Evolutionary conservation across 305 asterid species (phyloP), one percentile per base, ranked within the genome.

Genomic region (Fraxinus albicans): DNA sequence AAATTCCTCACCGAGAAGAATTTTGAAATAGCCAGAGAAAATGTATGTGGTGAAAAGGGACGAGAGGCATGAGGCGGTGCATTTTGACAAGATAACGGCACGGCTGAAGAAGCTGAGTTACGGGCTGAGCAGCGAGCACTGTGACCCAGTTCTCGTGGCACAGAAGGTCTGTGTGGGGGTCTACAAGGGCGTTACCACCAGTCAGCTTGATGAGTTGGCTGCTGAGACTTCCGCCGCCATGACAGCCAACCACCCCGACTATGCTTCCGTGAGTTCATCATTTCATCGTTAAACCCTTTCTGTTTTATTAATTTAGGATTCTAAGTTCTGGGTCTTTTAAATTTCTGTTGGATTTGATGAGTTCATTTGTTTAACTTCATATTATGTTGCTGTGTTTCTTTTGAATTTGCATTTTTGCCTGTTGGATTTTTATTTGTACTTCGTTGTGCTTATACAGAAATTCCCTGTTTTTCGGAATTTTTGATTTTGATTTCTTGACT

Each of bases 1-100:
- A 84, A 92, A 89, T 84, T 91, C 86, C 92, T 78, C 83, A 79
- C 8, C 60, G 89, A 85, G 86, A 21, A 33, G 31, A 31, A 77
- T 74, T 79, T 7, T 1, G 29, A 38, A 8, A 6, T 9, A 34
- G 50, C 13, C 13, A 40, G 50, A 2, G n/a, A 25, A 85, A 7
- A 93, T 96, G 99, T 93, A 93, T 42, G 99, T 96, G 83, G 92
- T 94, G 83, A 96, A 96, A 97, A 91, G 99, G 85, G 98, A 96
- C 72, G 98, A 98, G 77, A 85, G 97, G 53, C 97, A 93, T 53
- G 99, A 96, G 88, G 60, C 97, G 0, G 97, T 96, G 12, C 97
- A 93, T 85, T 94, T 94, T 79, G 98, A 96, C 88, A 96, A 96
- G 90, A 96, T 96, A 4, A 96, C 99, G 0, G 98, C 97, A 34